Evolutionary conservation across 2,329 filamentous ascomycete species (phyloP).

Genomic region (Pseudocercospora cruenta): DNA sequence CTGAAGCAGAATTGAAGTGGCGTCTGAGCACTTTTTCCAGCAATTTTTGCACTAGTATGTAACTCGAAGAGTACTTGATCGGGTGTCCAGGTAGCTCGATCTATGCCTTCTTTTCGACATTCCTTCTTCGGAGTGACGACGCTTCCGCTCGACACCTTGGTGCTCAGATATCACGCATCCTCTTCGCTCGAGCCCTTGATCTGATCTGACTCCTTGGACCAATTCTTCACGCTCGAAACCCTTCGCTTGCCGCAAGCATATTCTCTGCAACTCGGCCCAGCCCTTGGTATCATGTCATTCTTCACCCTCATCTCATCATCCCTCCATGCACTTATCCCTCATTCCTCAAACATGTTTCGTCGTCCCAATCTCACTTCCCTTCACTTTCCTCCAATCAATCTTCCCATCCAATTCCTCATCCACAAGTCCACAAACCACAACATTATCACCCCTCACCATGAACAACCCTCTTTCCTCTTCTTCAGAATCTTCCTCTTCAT

Average conservation of each 20-base stretch:
- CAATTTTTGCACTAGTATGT: background rate
- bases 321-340: too few species aligned
- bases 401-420: constrained; percentile 86
- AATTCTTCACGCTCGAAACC: too few species aligned
- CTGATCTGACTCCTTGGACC: too few species aligned
- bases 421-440: constrained; percentile 84
- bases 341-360: constrained; percentile 65
- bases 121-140: background rate
- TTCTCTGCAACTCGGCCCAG: too few species aligned
- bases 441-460: constrained; percentile 90
- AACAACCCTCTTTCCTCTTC: constrained; percentile 86
- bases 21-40: background rate
- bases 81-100: background rate
- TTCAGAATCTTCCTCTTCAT: constrained; percentile 79
- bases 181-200: too few species aligned
- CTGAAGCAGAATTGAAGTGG: background rate
- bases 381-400: constrained; percentile 92
- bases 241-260: too few species aligned
- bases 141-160: background rate
- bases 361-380: constrained; percentile 78
- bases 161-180: too few species aligned
- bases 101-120: background rate
- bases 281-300: background rate
- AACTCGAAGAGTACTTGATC: background rate
- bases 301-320: background rate